phyloP scores from a whole-genome alignment of 2,329 filamentous ascomycete species.

The Ophiocordyceps polyrhachis-furcata region DNA sequence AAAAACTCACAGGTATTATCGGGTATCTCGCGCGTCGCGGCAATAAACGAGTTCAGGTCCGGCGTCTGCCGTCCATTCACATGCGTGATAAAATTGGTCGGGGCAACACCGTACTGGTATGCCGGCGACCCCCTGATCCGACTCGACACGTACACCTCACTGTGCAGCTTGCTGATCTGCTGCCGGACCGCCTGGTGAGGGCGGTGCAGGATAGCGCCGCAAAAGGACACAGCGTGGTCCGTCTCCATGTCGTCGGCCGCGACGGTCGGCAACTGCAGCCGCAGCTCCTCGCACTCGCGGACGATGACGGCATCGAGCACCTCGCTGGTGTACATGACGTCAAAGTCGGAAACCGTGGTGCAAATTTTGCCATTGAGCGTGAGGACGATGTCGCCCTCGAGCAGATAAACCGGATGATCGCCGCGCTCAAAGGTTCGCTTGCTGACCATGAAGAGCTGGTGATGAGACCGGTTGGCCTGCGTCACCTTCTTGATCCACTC shows the following conservation, averaged over 20 bases:
- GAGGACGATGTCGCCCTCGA: conserved; percentile 84
- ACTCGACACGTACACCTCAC: conserved; percentile 88
- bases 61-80: conserved; percentile 80
- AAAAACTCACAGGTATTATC: conserved; percentile 66
- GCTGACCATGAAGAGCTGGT: conserved; percentile 96
- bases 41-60: conserved; percentile 63
- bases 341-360: conserved; percentile 80
- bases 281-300: conserved; percentile 63
- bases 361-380: conserved; percentile 84
- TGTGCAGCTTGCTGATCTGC: conserved; percentile 91
- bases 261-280: conserved; percentile 64
- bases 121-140: conserved; percentile 66
- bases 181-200: conserved; percentile 93
- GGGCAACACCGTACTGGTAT: conserved; percentile 80
- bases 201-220: conserved; percentile 78
- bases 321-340: conserved; percentile 89
- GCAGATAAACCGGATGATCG: conserved; percentile 35
- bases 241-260: conserved; percentile 84
- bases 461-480: conserved; percentile 71
- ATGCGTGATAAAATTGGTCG: conserved; percentile 93
- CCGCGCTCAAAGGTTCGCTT: conserved; percentile 58
- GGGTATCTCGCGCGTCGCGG: conserved; percentile 67
- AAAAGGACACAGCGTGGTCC: conserved; percentile 80
- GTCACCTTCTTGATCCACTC: conserved; percentile 90
- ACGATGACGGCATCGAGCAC: conserved; percentile 70